These are phyloP conservation scores for Heterobasidion parviporum DNA, from an alignment of 1,284 basidiomycete genomes.

Conservation along the genomic window DNA sequence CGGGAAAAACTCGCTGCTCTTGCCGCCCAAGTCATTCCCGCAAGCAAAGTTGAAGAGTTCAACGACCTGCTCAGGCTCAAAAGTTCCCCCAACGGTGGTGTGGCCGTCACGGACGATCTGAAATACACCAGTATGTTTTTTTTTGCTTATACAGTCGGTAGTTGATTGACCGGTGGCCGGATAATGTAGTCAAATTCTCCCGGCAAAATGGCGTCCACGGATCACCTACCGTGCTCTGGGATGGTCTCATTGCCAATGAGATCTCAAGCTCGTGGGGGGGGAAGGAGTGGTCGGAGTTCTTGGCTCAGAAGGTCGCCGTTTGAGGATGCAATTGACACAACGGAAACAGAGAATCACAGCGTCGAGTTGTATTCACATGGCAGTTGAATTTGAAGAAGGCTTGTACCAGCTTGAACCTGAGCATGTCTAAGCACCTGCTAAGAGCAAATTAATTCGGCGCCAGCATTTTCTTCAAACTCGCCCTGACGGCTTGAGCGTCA, in stretches of 20 bases:
- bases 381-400: too few relatives aligned
- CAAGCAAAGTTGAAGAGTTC: conserved; percentile 40
- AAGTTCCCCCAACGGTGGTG: conserved; percentile 64
- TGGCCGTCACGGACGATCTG: conserved; percentile 72
- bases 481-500: conserved; percentile 49
- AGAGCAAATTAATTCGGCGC: neutral
- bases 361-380: too few relatives aligned
- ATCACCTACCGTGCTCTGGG: conserved; percentile 82
- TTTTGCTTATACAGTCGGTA: neutral
- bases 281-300: conserved; percentile 81
- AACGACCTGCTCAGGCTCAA: conserved; percentile 61
- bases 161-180: neutral
- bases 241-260: conserved; percentile 74
- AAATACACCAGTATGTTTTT: conserved; percentile 68
- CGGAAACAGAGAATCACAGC: too few relatives aligned
- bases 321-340: neutral
- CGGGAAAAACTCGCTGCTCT: conserved; percentile 66
- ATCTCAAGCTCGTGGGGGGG: conserved; percentile 81
- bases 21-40: conserved; percentile 37
- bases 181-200: conserved; percentile 67
- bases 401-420: too few relatives aligned
- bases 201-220: conserved; percentile 91
- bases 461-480: conserved; percentile 37
- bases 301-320: conserved; percentile 53
- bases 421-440: neutral